These are phyloP conservation scores for Blastobotrys attinorum DNA, from an alignment of 805 yeast genomes.

Conservation along the genomic window DNA sequence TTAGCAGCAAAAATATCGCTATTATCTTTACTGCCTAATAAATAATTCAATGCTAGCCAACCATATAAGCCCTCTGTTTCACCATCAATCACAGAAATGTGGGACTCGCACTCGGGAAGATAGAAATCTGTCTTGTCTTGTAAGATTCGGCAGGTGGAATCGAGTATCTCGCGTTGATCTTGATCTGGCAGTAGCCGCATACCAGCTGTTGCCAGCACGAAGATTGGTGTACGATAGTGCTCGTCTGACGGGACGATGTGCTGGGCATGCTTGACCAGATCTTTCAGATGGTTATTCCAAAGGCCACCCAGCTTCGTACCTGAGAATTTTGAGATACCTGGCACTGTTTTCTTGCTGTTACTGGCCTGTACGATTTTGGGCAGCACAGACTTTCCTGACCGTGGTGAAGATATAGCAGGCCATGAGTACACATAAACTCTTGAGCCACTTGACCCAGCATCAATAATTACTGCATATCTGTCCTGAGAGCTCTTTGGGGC, in stretches of 20 bases:
- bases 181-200: constrained; percentile 67
- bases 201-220: constrained; percentile 93
- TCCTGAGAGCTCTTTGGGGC: not conserved
- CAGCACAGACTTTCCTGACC: constrained; percentile 50
- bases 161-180: constrained; percentile 46
- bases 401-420: constrained; percentile 41
- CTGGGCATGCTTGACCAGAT: constrained; percentile 61
- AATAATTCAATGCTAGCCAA: constrained; percentile 86
- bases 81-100: constrained; percentile 85
- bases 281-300: constrained; percentile 64
- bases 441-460: constrained; percentile 95
- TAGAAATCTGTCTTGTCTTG: constrained; percentile 47
- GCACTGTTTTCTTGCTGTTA: constrained; percentile 54
- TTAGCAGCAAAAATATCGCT: constrained; percentile 15
- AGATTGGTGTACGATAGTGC: constrained; percentile 69
- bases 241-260: constrained; percentile 56
- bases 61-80: constrained; percentile 93
- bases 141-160: constrained; percentile 52
- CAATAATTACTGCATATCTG: constrained; percentile 78
- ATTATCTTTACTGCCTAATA: constrained; percentile 50
- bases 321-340: constrained; percentile 74
- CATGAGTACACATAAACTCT: constrained; percentile 77
- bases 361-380: constrained; percentile 42
- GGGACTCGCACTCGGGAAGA: constrained; percentile 52
- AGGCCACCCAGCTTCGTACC: constrained; percentile 41